Conservation (phyloP, 73 alveolate species). For the Paramecium caudatum region DNA sequence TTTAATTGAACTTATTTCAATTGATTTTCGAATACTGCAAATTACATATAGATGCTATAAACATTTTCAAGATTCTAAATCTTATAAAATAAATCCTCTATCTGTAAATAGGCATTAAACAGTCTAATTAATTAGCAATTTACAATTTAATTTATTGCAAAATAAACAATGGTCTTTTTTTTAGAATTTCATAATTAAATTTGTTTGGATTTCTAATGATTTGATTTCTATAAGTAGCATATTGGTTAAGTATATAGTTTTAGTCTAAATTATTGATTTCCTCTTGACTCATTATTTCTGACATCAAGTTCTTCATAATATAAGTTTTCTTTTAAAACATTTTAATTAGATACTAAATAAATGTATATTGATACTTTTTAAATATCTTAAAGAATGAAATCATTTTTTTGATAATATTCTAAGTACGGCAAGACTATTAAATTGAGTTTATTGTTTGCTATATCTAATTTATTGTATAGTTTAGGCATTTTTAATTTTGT, state of each 20-base stretch:
- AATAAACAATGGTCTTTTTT: constrained; percentile 62
- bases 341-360: constrained; percentile 9
- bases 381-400: constrained; percentile 34
- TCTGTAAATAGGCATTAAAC: neutral
- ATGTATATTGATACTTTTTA: neutral
- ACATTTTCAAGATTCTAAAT: neutral
- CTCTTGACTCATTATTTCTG: neutral
- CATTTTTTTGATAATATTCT: constrained; percentile 30
- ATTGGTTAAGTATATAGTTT: neutral
- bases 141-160: constrained; percentile 55
- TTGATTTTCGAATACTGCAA: neutral
- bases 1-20: constrained; percentile 2
- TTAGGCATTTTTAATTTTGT: constrained; percentile 3
- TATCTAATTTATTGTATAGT: constrained; percentile 15
- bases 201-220: constrained; percentile 61
- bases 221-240: constrained; percentile 34
- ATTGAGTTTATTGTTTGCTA: constrained; percentile 19
- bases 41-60: neutral
- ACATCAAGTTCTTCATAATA: neutral
- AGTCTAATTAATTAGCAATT: constrained; percentile 10
- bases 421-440: neutral
- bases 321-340: constrained; percentile 1
- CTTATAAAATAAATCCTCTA: constrained; percentile 36
- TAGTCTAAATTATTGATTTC: constrained; percentile 38
- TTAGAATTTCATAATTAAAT: constrained; percentile 53